Evolutionary conservation across 164 flowering plant species (phyloP), one percentile per base, ranked within the genome.

Genomic region (Euptelea pleiosperma): DNA sequence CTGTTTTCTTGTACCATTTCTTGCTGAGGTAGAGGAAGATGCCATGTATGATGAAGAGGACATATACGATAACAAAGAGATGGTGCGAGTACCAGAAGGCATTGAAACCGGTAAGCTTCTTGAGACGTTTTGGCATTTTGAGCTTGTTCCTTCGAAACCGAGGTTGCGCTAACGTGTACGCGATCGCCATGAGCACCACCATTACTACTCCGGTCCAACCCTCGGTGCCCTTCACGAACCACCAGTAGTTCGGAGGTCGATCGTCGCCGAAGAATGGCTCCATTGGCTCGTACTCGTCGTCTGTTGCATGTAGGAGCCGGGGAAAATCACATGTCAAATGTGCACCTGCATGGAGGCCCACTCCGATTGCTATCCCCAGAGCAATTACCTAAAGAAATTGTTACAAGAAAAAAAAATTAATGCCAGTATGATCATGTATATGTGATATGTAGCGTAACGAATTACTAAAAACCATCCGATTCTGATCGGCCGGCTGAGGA

Each of bases 1-100:
- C 95, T 36, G 91, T 82, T 70, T 75, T 87, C 65, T 82, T 75
- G 82, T 82, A 79, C 87, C 86, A 87, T 49, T 81, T 57, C 60
- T 81, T 70, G 66, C 69, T 58, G 62, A 87, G 83, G 69, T 78
- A 87, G 57, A 87, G 86, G 48, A 34, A 72, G 73, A 65, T 63
- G 8, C 95, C 95, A 41, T 87, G 95, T 3, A 84, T 60, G 29
- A 84, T 62, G 61, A 84, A 70, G 56, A 75, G 74, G 43, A 52
- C 66, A 19, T 87, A 84, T 55, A 87, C 95, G 14, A 83, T 73
- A 46, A 81, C 80, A 31, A 87, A 85, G 2, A 87, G 71, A 56
- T 87, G 94, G 66, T 87, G 93, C 1, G 93, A 86, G 65, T 86
- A 87, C 95, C 95, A 87, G 47, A 87, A 87, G 61, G 91, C 91